Conservation (phyloP, 495 filamentous ascomycete species). For the Chlorociboria aeruginascens region DNA sequence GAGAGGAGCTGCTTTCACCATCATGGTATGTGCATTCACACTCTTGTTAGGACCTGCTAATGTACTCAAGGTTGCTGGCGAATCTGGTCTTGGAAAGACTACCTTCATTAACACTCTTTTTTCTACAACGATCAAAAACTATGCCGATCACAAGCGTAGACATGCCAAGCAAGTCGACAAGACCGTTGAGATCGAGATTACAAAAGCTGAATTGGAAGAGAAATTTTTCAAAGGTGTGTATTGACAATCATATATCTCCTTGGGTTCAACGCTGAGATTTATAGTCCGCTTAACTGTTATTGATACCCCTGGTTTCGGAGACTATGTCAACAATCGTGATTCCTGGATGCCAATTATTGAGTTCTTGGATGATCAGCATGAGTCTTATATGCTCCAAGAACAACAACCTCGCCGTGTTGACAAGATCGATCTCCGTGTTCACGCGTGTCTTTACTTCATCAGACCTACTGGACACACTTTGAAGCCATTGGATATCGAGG, state of each 20-base stretch:
- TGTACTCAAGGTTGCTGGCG: constrained; percentile 73
- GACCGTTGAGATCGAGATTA: constrained; percentile 99
- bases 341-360: constrained; percentile 99
- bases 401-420: constrained; percentile 94
- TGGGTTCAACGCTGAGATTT: constrained; percentile 9
- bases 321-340: constrained; percentile 99
- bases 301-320: constrained; percentile 96
- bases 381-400: constrained; percentile 99
- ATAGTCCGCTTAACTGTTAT: constrained; percentile 95
- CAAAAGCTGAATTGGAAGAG: constrained; percentile 98
- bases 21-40: constrained; percentile 60
- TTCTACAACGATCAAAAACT: constrained; percentile 99
- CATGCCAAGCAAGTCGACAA: constrained; percentile 99
- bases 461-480: constrained; percentile 94
- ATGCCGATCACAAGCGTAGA: constrained; percentile 95
- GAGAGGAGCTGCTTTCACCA: constrained; percentile 96
- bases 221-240: constrained; percentile 98
- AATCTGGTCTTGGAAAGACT: constrained; percentile 97
- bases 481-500: constrained; percentile 97
- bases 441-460: constrained; percentile 98
- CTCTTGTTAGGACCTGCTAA: not conserved
- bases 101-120: constrained; percentile 99
- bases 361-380: constrained; percentile 98
- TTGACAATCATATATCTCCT: not conserved
- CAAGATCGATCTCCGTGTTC: constrained; percentile 98